Evolutionary conservation across 768 basidiomycete species (phyloP).

Genomic region (Holtermannia corniformis): DNA sequence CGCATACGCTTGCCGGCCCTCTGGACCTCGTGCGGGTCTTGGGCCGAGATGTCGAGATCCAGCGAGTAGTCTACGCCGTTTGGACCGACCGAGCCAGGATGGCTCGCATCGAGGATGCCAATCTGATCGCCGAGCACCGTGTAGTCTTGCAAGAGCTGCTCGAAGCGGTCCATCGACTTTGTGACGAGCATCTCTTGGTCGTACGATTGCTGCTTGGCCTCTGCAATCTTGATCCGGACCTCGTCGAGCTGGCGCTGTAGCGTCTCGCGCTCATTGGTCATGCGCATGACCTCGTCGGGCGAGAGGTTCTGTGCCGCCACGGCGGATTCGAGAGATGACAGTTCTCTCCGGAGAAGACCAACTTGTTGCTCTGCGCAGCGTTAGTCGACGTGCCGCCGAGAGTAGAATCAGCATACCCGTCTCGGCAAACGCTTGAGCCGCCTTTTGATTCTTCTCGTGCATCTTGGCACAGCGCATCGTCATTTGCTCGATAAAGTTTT

Average conservation of each 20-base stretch:
- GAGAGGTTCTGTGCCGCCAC: conserved; percentile 82
- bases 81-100: conserved; percentile 47
- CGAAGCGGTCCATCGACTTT: conserved; percentile 67
- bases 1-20: conserved; percentile 61
- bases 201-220: conserved; percentile 63
- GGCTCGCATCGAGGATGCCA: conserved; percentile 50
- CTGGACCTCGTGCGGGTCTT: conserved; percentile 57
- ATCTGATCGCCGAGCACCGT: conserved; percentile 62
- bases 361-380: conserved; percentile 40
- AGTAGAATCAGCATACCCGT: conserved; percentile 21
- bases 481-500: conserved; percentile 27
- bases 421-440: conserved; percentile 56
- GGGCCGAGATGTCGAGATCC: conserved; percentile 66
- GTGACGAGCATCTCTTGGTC: conserved; percentile 74
- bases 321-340: conserved; percentile 53
- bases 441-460: conserved; percentile 13
- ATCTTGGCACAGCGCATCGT: neutral
- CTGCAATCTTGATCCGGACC: conserved; percentile 62
- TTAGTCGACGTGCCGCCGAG: neutral
- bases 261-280: conserved; percentile 81
- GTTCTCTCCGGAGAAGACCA: conserved; percentile 56
- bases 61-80: conserved; percentile 65
- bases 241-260: conserved; percentile 43
- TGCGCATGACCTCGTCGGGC: conserved; percentile 78
- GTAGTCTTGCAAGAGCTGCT: conserved; percentile 73